These are phyloP conservation scores for Batrachochytrium dendrobatidis DNA, from an alignment of 371 early-diverging fungal species.

Conservation along the genomic window DNA sequence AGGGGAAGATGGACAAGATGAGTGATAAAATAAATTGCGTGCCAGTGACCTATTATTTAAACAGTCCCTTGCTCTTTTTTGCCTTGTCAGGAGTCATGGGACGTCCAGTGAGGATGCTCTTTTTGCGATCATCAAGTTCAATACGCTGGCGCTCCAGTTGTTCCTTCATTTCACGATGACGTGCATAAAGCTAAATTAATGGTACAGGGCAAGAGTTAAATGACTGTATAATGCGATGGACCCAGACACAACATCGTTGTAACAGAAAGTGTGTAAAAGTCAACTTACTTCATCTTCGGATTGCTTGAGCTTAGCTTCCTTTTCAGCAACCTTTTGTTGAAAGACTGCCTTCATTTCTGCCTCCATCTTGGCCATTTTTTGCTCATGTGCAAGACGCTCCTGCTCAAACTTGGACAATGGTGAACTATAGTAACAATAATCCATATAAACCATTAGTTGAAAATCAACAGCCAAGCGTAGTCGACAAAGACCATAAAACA, in stretches of 20 bases:
- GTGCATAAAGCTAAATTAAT: slow-evolving; percentile 65
- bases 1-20: too few relatives aligned
- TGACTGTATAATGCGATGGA: background rate
- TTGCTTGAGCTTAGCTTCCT: slow-evolving; percentile 93
- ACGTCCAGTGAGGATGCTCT: slow-evolving; percentile 72
- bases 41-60: too few relatives aligned
- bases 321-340: slow-evolving; percentile 96
- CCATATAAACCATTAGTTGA: background rate
- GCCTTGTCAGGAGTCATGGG: background rate
- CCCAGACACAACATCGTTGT: background rate
- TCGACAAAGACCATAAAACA: background rate
- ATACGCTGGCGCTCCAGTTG: slow-evolving; percentile 87
- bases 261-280: background rate
- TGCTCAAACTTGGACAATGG: slow-evolving; percentile 89
- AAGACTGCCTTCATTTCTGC: slow-evolving; percentile 95
- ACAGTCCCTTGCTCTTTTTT: background rate
- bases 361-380: slow-evolving; percentile 95
- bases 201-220: background rate
- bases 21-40: too few relatives aligned
- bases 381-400: slow-evolving; percentile 86
- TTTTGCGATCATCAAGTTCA: slow-evolving; percentile 91
- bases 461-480: too few relatives aligned
- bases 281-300: slow-evolving; percentile 80
- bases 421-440: background rate
- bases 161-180: slow-evolving; percentile 95